A percentile compares a stretch with the other conserved stretches of the same genome.
Evolutionary conservation across 345 rosid genomes (phyloP).

Genomic region (Moricandia arvensis): DNA sequence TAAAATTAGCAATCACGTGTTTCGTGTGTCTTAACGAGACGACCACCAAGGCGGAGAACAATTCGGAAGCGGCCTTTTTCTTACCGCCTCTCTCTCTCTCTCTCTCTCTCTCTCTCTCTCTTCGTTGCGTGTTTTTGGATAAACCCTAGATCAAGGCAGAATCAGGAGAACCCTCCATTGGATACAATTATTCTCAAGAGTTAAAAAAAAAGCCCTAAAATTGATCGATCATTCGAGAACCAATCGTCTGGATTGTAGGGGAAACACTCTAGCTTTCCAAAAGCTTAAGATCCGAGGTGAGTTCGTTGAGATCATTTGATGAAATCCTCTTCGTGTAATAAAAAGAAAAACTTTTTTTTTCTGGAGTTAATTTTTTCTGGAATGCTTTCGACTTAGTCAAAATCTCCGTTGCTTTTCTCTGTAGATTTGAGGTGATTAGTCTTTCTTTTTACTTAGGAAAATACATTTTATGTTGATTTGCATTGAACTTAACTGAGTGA

Average conservation of each 20-base stretch:
- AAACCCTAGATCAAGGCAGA: conserved; percentile 29
- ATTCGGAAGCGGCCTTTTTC: not conserved
- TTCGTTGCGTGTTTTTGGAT: conserved; percentile 5
- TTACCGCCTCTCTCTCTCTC: conserved; percentile 14
- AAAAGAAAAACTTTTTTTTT: not conserved
- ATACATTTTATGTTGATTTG: not conserved
- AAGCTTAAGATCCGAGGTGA: not conserved
- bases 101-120: too few relatives aligned
- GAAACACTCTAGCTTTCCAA: not conserved
- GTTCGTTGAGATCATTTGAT: not conserved
- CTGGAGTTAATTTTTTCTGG: not conserved
- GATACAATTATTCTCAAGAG: not conserved
- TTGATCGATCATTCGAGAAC: conserved; percentile 15
- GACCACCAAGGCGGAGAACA: conserved; percentile 5
- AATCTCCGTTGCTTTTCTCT: not conserved
- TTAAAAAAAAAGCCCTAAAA: not conserved
- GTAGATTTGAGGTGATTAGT: not conserved
- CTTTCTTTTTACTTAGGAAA: too few relatives aligned
- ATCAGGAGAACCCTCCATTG: not conserved
- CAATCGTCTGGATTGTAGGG: not conserved
- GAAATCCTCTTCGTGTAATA: not conserved
- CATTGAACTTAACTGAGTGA: conserved; percentile 25
- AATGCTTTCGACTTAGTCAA: not conserved
- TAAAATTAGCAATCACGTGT: conserved; percentile 1
- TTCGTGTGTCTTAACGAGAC: conserved; percentile 11